These are phyloP conservation scores for Amylostereum chailletii DNA, from an alignment of 1,284 basidiomycete genomes.

Conservation along the genomic window DNA sequence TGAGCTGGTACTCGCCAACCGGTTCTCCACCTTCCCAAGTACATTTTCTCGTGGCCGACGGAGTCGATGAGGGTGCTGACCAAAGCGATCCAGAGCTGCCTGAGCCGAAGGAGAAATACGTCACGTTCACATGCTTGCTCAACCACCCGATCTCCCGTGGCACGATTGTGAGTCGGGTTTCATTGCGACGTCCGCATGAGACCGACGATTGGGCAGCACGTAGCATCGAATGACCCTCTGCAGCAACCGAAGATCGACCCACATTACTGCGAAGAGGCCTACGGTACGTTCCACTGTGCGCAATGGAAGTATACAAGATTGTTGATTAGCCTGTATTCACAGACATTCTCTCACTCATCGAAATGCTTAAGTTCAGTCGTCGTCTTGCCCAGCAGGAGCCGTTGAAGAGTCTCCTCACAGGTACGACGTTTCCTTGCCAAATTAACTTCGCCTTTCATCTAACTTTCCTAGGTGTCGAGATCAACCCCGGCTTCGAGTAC, in stretches of 20 bases:
- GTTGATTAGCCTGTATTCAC: background rate
- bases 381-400: conserved; percentile 7
- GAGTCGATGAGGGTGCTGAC: too few species aligned
- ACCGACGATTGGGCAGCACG: conserved; percentile 6
- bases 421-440: background rate
- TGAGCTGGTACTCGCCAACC: background rate
- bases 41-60: too few species aligned
- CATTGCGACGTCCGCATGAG: too few species aligned
- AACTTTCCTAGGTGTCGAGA: background rate
- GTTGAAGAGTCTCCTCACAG: conserved; percentile 7
- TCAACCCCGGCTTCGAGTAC: conserved; percentile 6
- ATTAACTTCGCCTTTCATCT: too few species aligned
- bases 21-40: too few species aligned
- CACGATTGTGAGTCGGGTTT: conserved; percentile 7
- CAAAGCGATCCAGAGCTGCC: background rate
- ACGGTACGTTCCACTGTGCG: conserved; percentile 3
- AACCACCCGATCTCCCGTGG: conserved; percentile 12
- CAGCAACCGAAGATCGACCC: conserved; percentile 10
- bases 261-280: conserved; percentile 11
- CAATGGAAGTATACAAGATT: background rate
- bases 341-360: conserved; percentile 7
- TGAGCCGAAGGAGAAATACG: conserved; percentile 7
- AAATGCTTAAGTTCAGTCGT: conserved; percentile 9
- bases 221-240: conserved; percentile 7
- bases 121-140: background rate